These are phyloP conservation scores for Nicotiana attenuata DNA, from an alignment of 257 asterid genomes.

Conservation along the genomic window DNA sequence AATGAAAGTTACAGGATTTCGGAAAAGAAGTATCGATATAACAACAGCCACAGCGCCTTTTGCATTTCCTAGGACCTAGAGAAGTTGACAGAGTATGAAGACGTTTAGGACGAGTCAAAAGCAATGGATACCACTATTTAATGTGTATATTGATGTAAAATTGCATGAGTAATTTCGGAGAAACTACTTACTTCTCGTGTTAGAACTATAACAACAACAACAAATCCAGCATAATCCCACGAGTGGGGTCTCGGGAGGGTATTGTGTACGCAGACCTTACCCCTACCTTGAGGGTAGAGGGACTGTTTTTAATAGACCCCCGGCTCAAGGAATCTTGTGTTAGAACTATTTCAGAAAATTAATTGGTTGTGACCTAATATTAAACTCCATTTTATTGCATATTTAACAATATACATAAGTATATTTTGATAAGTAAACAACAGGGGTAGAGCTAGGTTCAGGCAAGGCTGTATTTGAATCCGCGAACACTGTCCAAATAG, in stretches of 20 bases:
- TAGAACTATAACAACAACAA: background rate
- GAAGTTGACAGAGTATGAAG: background rate
- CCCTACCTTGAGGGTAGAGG: too few species aligned
- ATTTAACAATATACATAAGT: background rate
- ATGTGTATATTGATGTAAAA: background rate
- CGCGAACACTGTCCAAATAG: too few species aligned
- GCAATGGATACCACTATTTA: background rate
- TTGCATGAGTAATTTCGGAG: background rate
- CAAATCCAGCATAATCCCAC: too few species aligned
- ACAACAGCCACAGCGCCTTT: slow-evolving; percentile 99
- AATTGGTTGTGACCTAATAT: background rate
- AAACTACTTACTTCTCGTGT: background rate
- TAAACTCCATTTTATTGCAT: background rate
- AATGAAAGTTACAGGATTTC: slow-evolving; percentile 73
- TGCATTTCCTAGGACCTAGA: slow-evolving; percentile 94
- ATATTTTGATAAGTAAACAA: too few species aligned
- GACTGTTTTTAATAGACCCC: too few species aligned
- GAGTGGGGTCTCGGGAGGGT: too few species aligned
- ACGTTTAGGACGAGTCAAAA: background rate
- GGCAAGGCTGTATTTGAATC: too few species aligned
- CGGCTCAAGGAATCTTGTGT: background rate
- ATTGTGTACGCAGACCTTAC: too few species aligned
- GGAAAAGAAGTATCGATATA: slow-evolving; percentile 87
- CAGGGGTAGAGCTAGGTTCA: too few species aligned
- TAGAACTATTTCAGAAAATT: slow-evolving; percentile 5